Base-by-base conservation (phyloP, 2,329 filamentous ascomycete species). In the Pyrenophora seminiperda region DNA sequence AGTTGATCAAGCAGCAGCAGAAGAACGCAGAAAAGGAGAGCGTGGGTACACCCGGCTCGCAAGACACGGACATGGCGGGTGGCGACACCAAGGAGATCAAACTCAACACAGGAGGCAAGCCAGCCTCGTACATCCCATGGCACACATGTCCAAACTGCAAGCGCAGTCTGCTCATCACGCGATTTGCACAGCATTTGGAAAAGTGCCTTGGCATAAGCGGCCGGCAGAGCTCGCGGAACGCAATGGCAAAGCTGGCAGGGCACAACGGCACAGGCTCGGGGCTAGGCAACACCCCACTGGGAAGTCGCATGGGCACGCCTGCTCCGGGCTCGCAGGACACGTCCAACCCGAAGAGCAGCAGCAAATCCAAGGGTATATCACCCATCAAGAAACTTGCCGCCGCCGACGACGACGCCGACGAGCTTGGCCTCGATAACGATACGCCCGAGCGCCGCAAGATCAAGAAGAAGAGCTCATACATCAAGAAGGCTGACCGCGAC, bases 71-170 rank as follows among this genome's bases (percentile, higher is more conserved):
- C 36, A 70, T 72, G 58, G 63, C 67, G 0, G 63, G 58, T 30
- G 68, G 62, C 36, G 69, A 69, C 17, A 54, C 63, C 15, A 76
- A 75, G 51, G 68, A 78, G 45, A 77, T 76, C 54, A 78, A 79
- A 61, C 71, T 80, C 39, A 77, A 76, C 40, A 77, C 77, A 20
- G 78, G 77, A 31, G 77, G 77, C 34, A 75, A 75, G 47, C 72
- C 72, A 3, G 73, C 73, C 7, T 67, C 59, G 31, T 80, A 81
- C 59, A 76, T 80, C 2, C 78, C 78, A 1, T 81, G 78, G 78
- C 78, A 81, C 51, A 81, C 78, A 9, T 86, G 83, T 66, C 83
- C 82, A 7, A 81, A 80, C 56, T 86, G 83, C 63, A 84, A 84
- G 56, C 77, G 83, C 22, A 84, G 82, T 65, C 73, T 85, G 59